Conservation (phyloP, 177 flowering plant genomes). For the Vitis hybrid region DNA sequence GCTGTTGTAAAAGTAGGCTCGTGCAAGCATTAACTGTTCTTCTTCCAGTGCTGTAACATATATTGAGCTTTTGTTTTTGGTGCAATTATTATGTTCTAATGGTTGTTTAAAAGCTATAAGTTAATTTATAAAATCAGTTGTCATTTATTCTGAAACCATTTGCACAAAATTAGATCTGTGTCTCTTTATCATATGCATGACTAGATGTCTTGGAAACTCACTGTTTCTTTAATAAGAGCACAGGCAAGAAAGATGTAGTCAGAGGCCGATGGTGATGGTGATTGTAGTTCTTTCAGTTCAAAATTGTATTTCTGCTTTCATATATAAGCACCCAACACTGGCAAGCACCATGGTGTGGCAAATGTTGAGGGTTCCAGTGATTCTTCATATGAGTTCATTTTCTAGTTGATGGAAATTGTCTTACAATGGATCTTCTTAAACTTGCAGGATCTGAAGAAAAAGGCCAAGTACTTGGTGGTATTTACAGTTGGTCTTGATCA, state of each 20-base stretch:
- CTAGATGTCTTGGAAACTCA: background rate
- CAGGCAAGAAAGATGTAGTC: background rate
- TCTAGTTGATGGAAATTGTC: background rate
- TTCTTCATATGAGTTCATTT: slow-evolving; percentile 1
- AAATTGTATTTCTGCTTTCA: background rate
- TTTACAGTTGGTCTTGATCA: slow-evolving; percentile 89
- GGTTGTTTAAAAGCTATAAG: background rate
- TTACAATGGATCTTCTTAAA: slow-evolving; percentile 5
- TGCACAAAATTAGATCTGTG: background rate
- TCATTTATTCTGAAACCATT: background rate
- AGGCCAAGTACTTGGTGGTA: slow-evolving; percentile 83
- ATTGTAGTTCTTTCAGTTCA: background rate
- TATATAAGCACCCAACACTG: background rate
- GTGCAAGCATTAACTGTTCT: background rate
- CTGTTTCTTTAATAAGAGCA: background rate
- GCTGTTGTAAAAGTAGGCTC: too few species aligned
- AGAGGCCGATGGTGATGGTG: background rate
- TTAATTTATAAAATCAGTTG: background rate
- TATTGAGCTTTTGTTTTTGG: background rate
- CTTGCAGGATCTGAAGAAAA: slow-evolving; percentile 73
- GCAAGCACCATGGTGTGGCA: background rate
- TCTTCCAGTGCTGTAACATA: background rate
- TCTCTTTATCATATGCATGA: background rate
- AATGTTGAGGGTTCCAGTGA: slow-evolving; percentile 6
- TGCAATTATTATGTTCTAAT: background rate